Percentiles rank a stretch among this genome's conserved stretches.
phyloP scores from a whole-genome alignment of 1,284 basidiomycete species.

The Vanrija humicola region DNA sequence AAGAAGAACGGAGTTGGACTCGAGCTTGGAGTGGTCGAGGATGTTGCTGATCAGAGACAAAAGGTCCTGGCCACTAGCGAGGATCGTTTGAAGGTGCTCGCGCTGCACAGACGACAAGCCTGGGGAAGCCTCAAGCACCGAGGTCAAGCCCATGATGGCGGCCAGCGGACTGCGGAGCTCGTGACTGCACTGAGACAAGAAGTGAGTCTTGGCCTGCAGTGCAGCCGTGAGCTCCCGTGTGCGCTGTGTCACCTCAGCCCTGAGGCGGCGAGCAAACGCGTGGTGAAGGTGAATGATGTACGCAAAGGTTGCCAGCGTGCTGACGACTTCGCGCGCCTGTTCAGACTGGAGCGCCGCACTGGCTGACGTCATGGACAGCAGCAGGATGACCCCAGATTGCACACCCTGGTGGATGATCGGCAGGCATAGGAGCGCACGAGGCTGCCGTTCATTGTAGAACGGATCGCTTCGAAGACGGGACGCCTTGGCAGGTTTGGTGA shows the following conservation, averaged over 20 bases:
- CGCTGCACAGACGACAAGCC: constrained; percentile 46
- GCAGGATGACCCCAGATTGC: constrained; percentile 30
- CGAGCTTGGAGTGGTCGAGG: constrained; percentile 51
- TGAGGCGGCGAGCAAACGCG: constrained; percentile 28
- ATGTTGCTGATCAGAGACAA: constrained; percentile 52
- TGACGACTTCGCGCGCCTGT: constrained; percentile 22
- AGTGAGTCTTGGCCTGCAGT: constrained; percentile 34
- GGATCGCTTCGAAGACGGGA: constrained; percentile 25
- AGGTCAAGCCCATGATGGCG: constrained; percentile 45
- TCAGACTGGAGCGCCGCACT: constrained; percentile 22
- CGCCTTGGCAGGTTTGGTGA: constrained; percentile 17
- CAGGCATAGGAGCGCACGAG: constrained; percentile 28
- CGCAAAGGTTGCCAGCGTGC: constrained; percentile 34
- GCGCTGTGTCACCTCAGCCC: constrained; percentile 28
- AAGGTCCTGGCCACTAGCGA: constrained; percentile 49
- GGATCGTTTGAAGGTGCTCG: constrained; percentile 51
- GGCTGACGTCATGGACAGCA: constrained; percentile 25
- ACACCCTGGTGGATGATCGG: constrained; percentile 34
- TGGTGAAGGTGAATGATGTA: constrained; percentile 31
- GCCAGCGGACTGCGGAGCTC: constrained; percentile 51
- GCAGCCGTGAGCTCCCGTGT: constrained; percentile 32
- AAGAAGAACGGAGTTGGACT: constrained; percentile 48
- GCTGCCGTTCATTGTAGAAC: constrained; percentile 29
- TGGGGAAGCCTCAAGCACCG: constrained; percentile 43
- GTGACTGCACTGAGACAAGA: constrained; percentile 47